phyloP scores from a whole-genome alignment of 2,329 filamentous ascomycete genomes.

The Metarhizium album region DNA sequence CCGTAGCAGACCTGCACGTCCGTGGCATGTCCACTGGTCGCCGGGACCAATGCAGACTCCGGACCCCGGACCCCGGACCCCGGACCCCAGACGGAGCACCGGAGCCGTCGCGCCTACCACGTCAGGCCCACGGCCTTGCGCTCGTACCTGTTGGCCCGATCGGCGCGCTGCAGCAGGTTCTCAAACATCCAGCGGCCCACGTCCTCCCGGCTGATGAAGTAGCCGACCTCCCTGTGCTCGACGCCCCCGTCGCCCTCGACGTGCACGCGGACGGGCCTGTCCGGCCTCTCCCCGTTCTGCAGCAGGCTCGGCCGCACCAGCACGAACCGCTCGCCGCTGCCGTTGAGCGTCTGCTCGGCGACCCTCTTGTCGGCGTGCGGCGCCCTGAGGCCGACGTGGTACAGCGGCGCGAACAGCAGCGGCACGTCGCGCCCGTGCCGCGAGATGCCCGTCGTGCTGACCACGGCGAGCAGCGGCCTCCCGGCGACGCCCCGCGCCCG shows the following conservation, averaged over 20 bases:
- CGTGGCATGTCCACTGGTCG: too few species aligned
- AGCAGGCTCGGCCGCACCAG: slow-evolving; percentile 29
- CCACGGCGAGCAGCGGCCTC: slow-evolving; percentile 23
- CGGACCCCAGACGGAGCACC: too few species aligned
- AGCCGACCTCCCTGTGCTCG: slow-evolving; percentile 28
- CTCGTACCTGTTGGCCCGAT: slow-evolving; percentile 11
- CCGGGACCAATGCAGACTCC: too few species aligned
- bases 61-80: too few species aligned
- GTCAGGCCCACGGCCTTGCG: slow-evolving; percentile 20
- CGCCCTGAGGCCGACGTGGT: slow-evolving; percentile 26
- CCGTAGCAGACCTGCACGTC: too few species aligned
- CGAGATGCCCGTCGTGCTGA: slow-evolving; percentile 32
- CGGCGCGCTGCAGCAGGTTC: slow-evolving; percentile 18
- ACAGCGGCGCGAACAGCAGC: slow-evolving; percentile 30
- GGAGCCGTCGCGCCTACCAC: slow-evolving; percentile 15
- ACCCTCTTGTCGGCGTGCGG: slow-evolving; percentile 37
- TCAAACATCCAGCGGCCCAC: slow-evolving; percentile 31
- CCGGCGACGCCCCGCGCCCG: slow-evolving; percentile 11
- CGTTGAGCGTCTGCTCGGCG: slow-evolving; percentile 29
- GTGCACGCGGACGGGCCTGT: slow-evolving; percentile 16
- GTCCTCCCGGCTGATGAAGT: slow-evolving; percentile 29
- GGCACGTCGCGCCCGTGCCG: slow-evolving; percentile 21
- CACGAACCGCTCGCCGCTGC: slow-evolving; percentile 23
- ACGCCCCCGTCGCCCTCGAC: slow-evolving; percentile 23
- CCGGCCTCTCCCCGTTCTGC: slow-evolving; percentile 13